Conservation (phyloP, 2,329 filamentous ascomycete genomes). For the Aaosphaeria pasadenensis region DNA sequence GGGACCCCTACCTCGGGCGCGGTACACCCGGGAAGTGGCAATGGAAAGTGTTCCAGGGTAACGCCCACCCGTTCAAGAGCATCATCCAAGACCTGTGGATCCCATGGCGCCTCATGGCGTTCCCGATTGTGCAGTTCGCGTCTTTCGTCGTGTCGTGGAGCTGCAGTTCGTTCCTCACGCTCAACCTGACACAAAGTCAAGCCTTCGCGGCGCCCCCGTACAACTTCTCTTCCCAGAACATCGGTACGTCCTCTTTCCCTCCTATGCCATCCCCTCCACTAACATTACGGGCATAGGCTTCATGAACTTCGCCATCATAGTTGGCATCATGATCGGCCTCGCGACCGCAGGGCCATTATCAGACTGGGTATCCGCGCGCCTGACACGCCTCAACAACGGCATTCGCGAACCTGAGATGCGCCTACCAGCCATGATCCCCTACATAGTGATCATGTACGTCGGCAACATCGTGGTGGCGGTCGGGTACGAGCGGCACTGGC, state of each 20-base stretch:
- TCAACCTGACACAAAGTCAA: slow-evolving; percentile 60
- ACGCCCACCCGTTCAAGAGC: slow-evolving; percentile 44
- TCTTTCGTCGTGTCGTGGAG: slow-evolving; percentile 62
- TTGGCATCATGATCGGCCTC: slow-evolving; percentile 55
- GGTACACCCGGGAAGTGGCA: slow-evolving; percentile 56
- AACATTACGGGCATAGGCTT: slow-evolving; percentile 36
- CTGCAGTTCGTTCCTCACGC: slow-evolving; percentile 55
- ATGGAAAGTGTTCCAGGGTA: slow-evolving; percentile 53
- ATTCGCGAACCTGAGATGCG: slow-evolving; percentile 60
- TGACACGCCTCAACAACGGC: slow-evolving; percentile 52
- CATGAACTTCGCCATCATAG: slow-evolving; percentile 56
- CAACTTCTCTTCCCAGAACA: slow-evolving; percentile 48
- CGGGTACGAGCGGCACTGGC: slow-evolving; percentile 54
- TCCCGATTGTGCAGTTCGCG: slow-evolving; percentile 62
- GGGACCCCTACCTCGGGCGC: slow-evolving; percentile 55
- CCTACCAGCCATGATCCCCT: slow-evolving; percentile 55
- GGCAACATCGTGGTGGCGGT: slow-evolving; percentile 56
- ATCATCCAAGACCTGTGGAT: slow-evolving; percentile 57
- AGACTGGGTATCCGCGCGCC: slow-evolving; percentile 56
- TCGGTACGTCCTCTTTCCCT: slow-evolving; percentile 24
- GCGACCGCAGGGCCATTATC: slow-evolving; percentile 54
- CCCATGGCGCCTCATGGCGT: slow-evolving; percentile 61
- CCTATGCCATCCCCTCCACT: not conserved
- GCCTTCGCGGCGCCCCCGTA: slow-evolving; percentile 56
- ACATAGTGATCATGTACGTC: slow-evolving; percentile 54